phyloP scores from a whole-genome alignment of 805 yeast genomes.

The Starmerella ratchasimensis region DNA sequence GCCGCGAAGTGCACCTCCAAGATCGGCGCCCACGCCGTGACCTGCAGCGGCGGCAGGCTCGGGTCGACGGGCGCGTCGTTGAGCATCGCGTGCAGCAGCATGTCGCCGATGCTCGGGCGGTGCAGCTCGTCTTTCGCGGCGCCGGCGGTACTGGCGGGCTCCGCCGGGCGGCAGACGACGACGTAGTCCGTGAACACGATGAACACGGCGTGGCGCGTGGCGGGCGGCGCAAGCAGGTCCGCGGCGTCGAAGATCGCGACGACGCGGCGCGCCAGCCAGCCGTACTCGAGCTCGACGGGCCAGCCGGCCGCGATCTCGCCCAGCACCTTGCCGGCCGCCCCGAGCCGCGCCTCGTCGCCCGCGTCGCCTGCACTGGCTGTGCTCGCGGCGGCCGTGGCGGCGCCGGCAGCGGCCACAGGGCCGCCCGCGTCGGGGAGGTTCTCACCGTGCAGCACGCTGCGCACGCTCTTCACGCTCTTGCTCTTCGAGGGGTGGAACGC shows the following conservation, averaged over 20 bases:
- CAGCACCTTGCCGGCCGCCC: constrained; percentile 50
- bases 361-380: no score
- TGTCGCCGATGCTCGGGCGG: constrained; percentile 55
- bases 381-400: constrained; percentile 25
- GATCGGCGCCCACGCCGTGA: constrained; percentile 53
- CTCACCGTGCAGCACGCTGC: background rate
- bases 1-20: constrained; percentile 31
- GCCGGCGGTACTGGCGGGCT: constrained; percentile 26
- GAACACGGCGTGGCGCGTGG: constrained; percentile 37
- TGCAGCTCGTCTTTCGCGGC: no score
- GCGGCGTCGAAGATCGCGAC: constrained; percentile 53
- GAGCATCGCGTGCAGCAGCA: constrained; percentile 77
- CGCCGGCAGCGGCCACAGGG: constrained; percentile 36
- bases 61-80: constrained; percentile 60
- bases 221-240: constrained; percentile 24
- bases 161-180: constrained; percentile 39
- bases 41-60: constrained; percentile 53
- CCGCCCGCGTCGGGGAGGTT: no score
- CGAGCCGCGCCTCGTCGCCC: background rate
- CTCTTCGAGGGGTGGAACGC: constrained; percentile 36
- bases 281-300: constrained; percentile 78
- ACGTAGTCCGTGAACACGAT: constrained; percentile 72
- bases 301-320: constrained; percentile 74
- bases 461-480: background rate
- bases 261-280: constrained; percentile 78